Evolutionary conservation across 192 early-diverging fungal species (phyloP), one percentile per base, ranked within the genome.

Genomic region (Chytriomyces sp.): DNA sequence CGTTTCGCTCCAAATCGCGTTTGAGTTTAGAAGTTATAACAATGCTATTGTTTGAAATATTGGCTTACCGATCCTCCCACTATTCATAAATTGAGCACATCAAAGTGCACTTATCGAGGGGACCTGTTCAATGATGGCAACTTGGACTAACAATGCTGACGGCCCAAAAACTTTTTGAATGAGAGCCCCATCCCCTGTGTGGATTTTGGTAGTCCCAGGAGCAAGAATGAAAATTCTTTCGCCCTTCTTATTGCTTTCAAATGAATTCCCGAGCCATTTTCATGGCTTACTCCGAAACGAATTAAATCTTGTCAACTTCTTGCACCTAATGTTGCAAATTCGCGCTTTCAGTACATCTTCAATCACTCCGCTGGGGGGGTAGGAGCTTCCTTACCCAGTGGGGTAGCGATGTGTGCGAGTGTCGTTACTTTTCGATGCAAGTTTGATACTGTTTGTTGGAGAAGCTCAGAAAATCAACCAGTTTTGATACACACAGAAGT

Each of bases 161-260:
- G 74, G 76, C 2, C 74, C 70, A 22, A 25, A 53, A n/a, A 67
- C 71, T 52, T 75, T 66, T 73, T 84, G 70, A 52, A 77, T 64
- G 22, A 64, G 32, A 14, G 76, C 75, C 8, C 82, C 82, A 62
- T 77, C 83, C 59, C 22, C 44, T 1, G 44, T 49, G 17, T 79
- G 59, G 0, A 87, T 80, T 37, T 85, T 76, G 22, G 74, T 77
- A 17, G 53, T 61, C 5, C 84, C 84, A 5, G 72, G 74, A 12
- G 81, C 75, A 7, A 86, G 69, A 68, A 86, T 81, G 67, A 85
- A 86, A 76, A 86, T 86, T 62, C 84, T 86, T 41, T 40, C 14
- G 6, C 59, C 81, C 7, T 49, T 75, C n/a, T 81, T 68, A n/a
- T 64, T 83, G 30, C 70, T 52, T 53, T 39, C 38, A 32, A 82